Evolutionary conservation across 2,329 filamentous ascomycete genomes (phyloP).

Genomic region (Scytalidium sp.): DNA sequence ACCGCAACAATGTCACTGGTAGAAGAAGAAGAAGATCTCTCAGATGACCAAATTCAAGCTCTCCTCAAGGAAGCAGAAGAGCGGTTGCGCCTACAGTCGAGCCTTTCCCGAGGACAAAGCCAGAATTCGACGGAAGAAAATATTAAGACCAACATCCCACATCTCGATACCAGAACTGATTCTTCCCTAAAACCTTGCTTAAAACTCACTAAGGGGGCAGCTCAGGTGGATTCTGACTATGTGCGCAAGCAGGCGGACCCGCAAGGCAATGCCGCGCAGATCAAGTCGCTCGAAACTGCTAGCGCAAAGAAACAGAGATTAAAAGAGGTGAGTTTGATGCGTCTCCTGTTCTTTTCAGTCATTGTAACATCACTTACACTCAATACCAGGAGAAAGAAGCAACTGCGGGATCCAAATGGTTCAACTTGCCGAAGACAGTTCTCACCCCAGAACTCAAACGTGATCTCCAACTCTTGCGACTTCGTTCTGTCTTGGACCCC

Average conservation of each 20-base stretch:
- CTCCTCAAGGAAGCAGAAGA: constrained; percentile 62
- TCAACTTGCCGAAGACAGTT: constrained; percentile 78
- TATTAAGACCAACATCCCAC: background rate
- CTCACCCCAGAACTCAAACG: constrained; percentile 83
- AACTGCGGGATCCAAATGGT: constrained; percentile 82
- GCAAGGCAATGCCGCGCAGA: background rate
- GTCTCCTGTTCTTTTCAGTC: constrained; percentile 1
- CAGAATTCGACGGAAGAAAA: constrained; percentile 11
- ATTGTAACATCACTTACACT: constrained; percentile 17
- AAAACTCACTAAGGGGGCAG: background rate
- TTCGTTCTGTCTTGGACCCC: constrained; percentile 84
- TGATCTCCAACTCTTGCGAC: constrained; percentile 84
- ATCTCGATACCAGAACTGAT: background rate
- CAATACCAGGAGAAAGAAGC: constrained; percentile 39
- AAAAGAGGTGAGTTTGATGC: background rate
- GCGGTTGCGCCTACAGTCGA: constrained; percentile 36
- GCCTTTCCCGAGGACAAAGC: background rate
- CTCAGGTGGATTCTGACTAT: background rate
- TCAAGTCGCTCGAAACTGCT: background rate
- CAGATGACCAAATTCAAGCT: constrained; percentile 60
- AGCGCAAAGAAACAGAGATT: constrained; percentile 22
- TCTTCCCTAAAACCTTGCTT: background rate
- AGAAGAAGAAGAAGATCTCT: constrained; percentile 41
- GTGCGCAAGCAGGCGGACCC: background rate
- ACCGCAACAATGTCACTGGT: background rate